Percentiles rank a stretch among this genome's conserved stretches.
Evolutionary conservation across 2,329 filamentous ascomycete genomes (phyloP).

Genomic region (Fusarium austroafricanum): DNA sequence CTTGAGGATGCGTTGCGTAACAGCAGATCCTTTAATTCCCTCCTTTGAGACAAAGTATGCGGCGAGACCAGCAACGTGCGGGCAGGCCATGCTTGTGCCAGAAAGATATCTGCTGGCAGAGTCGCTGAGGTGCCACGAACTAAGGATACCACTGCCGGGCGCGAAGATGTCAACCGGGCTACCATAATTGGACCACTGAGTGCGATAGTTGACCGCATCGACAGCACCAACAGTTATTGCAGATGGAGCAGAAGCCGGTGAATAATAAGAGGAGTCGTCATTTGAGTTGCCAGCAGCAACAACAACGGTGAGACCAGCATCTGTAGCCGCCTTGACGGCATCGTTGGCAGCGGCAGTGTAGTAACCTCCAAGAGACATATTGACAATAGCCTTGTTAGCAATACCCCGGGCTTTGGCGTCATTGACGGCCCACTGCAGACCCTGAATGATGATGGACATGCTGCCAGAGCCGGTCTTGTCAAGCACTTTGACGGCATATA

Average conservation of each 20-base stretch:
- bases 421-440: conserved; percentile 44
- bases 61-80: conserved; percentile 71
- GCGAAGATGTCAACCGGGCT: conserved; percentile 5
- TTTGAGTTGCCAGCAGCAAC: too few relatives aligned
- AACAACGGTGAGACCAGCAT: too few relatives aligned
- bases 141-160: conserved; percentile 1
- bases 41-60: conserved; percentile 64
- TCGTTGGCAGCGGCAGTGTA: too few relatives aligned
- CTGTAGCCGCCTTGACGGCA: too few relatives aligned
- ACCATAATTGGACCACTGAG: too few relatives aligned
- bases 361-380: neutral
- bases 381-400: conserved; percentile 7
- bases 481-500: conserved; percentile 49
- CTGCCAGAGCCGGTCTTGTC: conserved; percentile 15
- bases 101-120: neutral
- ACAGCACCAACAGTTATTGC: too few relatives aligned
- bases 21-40: conserved; percentile 3
- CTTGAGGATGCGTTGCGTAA: conserved; percentile 15
- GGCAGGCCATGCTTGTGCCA: conserved; percentile 56
- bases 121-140: neutral
- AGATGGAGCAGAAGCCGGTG: too few relatives aligned
- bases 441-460: conserved; percentile 29
- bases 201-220: too few relatives aligned
- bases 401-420: conserved; percentile 44
- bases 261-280: too few relatives aligned